These are phyloP conservation scores for Urochloa ruziziensis DNA, from an alignment of 176 grass and related monocot species.

Conservation along the genomic window DNA sequence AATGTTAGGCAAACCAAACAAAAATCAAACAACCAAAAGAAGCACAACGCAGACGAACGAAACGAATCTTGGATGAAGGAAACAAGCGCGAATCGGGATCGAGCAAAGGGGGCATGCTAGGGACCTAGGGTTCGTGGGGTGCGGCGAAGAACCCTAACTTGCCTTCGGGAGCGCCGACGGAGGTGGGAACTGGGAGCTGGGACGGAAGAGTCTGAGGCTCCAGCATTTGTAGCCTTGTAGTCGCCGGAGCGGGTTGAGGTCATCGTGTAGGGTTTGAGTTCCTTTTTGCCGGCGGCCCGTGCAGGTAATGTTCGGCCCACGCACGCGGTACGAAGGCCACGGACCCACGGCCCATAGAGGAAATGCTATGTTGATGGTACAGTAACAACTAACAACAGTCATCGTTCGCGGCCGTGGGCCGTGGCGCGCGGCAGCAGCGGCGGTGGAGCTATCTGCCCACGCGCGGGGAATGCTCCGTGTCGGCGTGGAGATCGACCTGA, in stretches of 20 bases:
- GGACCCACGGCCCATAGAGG: too few species aligned
- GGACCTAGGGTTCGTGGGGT: neutral
- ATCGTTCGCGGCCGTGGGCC: too few species aligned
- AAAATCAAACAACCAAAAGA: neutral
- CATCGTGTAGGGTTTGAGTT: neutral
- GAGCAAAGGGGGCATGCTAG: fast-evolving
- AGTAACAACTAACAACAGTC: too few species aligned
- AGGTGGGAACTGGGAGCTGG: neutral
- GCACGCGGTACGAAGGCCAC: too few species aligned
- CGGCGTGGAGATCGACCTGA: too few species aligned
- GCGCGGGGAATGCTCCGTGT: too few species aligned
- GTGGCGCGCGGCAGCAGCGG: too few species aligned
- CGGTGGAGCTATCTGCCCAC: too few species aligned
- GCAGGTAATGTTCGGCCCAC: too few species aligned
- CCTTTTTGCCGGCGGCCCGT: too few species aligned
- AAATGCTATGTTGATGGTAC: neutral
- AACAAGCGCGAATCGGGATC: neutral
- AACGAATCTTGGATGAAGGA: neutral
- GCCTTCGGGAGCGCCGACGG: neutral
- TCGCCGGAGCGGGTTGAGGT: neutral
- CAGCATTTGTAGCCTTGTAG: slow-evolving; percentile 51
- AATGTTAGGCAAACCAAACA: slow-evolving; percentile 45
- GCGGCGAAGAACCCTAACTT: neutral
- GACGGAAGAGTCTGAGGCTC: neutral
- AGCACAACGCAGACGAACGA: neutral